Base-by-base conservation (phyloP, 805 yeast species). In the Candida incommunis region DNA sequence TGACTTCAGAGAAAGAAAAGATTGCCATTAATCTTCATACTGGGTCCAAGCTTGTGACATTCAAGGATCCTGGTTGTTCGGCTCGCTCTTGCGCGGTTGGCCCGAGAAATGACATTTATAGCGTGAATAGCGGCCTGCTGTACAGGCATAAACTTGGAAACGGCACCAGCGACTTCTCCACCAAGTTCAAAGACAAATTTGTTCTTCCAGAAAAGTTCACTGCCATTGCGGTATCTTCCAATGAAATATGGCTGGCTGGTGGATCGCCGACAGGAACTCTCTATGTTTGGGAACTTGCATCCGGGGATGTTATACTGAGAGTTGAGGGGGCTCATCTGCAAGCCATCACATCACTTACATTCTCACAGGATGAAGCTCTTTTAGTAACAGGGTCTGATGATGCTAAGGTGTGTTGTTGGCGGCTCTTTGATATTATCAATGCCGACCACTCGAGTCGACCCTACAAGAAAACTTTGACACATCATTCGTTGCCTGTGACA, bases 311-410 rank as follows among this genome's bases (percentile, higher is more conserved):
- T 41, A 56, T 88, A 22, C 68, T 74, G 41, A 11, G 37, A 13
- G 94, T 77, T 3, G 77, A 76, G 55, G 88, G 83, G 43, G 80
- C 85, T 0, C 97, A 90, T 64, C 90, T 85, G 60, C 96, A 90
- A 62, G 68, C 71, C 4, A 72, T 86, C 4, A 71, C 80, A 0
- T 70, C 68, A 25, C 59, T 90, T 27, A 70, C 68, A 50, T 76
- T 82, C 54, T 65, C 82, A 0, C 50, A 63, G 11, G 82, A 86
- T 56, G 81, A 80, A 1, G 72, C 78, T 21, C 79, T 74, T 46
- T 57, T 90, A 40, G 71, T 82, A 4, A 74, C 88, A 3, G 84
- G 81, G n/a, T 85, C 94, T 52, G 70, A 69, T 37, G 98, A 90
- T 65, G 77, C 95, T 1, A 69, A 96, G 50, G 71, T 82, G 15